These are phyloP conservation scores for Kodamaea sp. DNA, from an alignment of 1,139 yeast genomes.

Conservation along the genomic window DNA sequence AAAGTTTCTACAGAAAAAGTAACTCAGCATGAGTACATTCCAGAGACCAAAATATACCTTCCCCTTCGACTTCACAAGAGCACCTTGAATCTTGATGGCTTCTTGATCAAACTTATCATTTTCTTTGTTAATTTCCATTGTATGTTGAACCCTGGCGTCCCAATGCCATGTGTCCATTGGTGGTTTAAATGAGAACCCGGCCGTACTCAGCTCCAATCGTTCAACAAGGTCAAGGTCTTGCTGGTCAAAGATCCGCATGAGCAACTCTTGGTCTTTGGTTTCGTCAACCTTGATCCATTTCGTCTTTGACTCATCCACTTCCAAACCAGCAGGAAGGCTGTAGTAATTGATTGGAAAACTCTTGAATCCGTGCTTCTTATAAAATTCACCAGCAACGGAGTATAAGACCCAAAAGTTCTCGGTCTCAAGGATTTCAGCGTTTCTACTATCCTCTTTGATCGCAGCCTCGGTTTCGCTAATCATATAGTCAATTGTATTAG, in stretches of 20 bases:
- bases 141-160: too few species aligned
- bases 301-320: too few species aligned
- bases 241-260: too few species aligned
- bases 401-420: constrained; percentile 28
- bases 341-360: constrained; percentile 36
- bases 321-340: constrained; percentile 31
- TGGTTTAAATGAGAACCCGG: too few species aligned
- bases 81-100: background rate
- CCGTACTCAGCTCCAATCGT: too few species aligned
- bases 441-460: constrained; percentile 15
- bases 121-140: too few species aligned
- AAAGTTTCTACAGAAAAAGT: constrained; percentile 1
- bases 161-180: too few species aligned
- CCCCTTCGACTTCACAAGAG: background rate
- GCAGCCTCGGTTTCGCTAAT: constrained; percentile 32
- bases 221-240: too few species aligned
- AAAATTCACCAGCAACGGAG: constrained; percentile 33
- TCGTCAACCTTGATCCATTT: too few species aligned
- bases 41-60: background rate
- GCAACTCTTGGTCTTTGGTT: too few species aligned
- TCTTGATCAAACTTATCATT: too few species aligned
- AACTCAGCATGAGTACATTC: background rate
- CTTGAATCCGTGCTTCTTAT: constrained; percentile 39
- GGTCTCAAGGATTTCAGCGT: too few species aligned
- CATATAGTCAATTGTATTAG: constrained; percentile 23